Evolutionary conservation across 371 early-diverging fungal species (phyloP), one percentile per base, ranked within the genome.

Genomic region (Entomophthora muscae): DNA sequence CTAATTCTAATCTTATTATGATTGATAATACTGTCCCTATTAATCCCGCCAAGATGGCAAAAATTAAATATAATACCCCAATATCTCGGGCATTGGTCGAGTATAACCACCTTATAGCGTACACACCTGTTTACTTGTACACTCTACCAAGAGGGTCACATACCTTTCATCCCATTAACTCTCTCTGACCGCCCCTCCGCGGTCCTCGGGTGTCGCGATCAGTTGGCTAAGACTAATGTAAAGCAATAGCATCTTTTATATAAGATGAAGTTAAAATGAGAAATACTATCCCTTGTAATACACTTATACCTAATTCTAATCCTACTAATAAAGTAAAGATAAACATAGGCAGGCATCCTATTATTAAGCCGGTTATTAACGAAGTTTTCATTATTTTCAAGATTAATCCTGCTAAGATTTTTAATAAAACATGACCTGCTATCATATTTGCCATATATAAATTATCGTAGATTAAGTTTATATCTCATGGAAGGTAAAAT

Each of bases 181-280:
- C n/a, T 21, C 51, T 51, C n/a, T 7, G 51, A 57, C 17, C 59
- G 64, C 64, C 21, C 57, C 62, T 24, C n/a, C 56, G n/a, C n/a
- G n/a, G n/a, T n/a, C n/a, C n/a, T n/a, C n/a, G n/a, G n/a, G n/a
- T n/a, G n/a, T n/a, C n/a, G n/a, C n/a, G n/a, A n/a, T n/a, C n/a
- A n/a, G n/a, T n/a, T n/a, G n/a, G n/a, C 60, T 23, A 65, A 60
- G 23, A 63, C 66, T 69, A 69, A 69, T 69, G 67, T 69, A 69
- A 69, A 23, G 64, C 65, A 64, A 66, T 65, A 3, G 69, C 69
- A 42, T 69, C 69, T 28, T 69, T 69, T 33, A 69, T 42, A 23
- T 69, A 69, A 42, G 69, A 66, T 17, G 69, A 64, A 3, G 69
- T 69, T 69, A 69, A 69, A 64, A 69, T 66, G n/a, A 64, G 61